These are phyloP conservation scores for Populus tremula DNA, from an alignment of 345 rosid species.

Conservation along the genomic window DNA sequence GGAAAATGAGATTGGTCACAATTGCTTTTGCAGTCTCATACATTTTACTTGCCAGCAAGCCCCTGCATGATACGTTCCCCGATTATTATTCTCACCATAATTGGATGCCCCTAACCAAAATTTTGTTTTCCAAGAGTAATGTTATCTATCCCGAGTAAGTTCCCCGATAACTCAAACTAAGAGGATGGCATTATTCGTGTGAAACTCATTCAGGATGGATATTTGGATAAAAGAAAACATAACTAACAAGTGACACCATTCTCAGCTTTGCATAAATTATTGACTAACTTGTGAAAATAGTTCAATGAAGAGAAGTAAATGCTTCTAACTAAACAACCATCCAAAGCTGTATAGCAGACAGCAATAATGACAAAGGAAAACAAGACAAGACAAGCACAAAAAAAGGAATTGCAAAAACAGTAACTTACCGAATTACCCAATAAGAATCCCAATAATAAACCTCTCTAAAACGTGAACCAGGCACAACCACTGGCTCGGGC, in stretches of 20 bases:
- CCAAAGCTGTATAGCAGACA: neutral
- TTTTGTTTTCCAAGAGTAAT: neutral
- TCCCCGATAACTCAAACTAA: too few relatives aligned
- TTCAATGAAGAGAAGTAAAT: too few relatives aligned
- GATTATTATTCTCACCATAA: neutral
- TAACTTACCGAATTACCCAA: conserved; percentile 77
- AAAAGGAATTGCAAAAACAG: neutral
- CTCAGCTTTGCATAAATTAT: too few relatives aligned
- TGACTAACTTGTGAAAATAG: too few relatives aligned
- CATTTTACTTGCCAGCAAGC: conserved; percentile 86
- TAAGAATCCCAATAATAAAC: conserved; percentile 95
- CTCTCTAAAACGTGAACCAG: conserved; percentile 89
- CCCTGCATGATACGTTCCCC: conserved; percentile 42
- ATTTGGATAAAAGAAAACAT: too few relatives aligned
- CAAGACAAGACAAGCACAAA: neutral
- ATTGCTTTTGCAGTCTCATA: conserved; percentile 65
- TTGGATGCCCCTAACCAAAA: neutral
- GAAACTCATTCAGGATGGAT: too few relatives aligned
- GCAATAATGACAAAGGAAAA: neutral
- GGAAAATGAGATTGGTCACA: conserved; percentile 65
- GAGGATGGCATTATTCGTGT: too few relatives aligned
- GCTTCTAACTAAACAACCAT: neutral
- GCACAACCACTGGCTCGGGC: conserved; percentile 60
- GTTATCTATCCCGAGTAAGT: too few relatives aligned
- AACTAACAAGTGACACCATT: too few relatives aligned